Evolutionary conservation across 2,329 filamentous ascomycete genomes (phyloP), one percentile per base, ranked within the genome.

Genomic region (Nigrograna mackinnonii): DNA sequence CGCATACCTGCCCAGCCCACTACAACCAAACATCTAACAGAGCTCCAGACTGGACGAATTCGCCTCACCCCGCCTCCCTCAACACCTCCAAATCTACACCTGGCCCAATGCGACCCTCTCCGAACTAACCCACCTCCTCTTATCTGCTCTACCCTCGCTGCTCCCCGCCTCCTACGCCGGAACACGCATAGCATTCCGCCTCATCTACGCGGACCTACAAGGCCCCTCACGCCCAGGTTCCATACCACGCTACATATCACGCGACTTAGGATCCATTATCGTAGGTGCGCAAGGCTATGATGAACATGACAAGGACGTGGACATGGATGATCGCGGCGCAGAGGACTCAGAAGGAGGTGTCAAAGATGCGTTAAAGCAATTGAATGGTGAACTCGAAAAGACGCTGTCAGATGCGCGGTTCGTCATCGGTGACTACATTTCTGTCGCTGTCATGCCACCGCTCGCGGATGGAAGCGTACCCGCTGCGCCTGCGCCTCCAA

Each of bases 371-470:
- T 55, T 72, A 28, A 72, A 72, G 19, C 63, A 75, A 34, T 67
- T 80, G 40, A 76, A 76, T 22, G 79, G 79, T 5, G 84, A 89
- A 20, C 79, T 82, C 9, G 77, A 84, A 20, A 92, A 86, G 72
- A 91, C 88, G 6, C 71, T 97, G 22, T 77, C 77, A 26, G 89
- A 95, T 40, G 84, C 82, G 22, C 81, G 86, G 17, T 95, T 96
- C 59, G 86, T 96, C 9, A 86, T 94, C 49, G 92, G 92, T 1
- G 92, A 97, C 68, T 95, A 87, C 62, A 78, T 97, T 30, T 86
- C 86, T 44, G 92, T 89, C 64, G 88, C 89, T 4, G 84, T 96
- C 46, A 74, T 92, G 42, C 85, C 89, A 31, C 89, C 89, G 1
- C 72, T 87, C 19, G 73, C 81, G 22, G 86, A 92, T 63, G 91